Evolutionary conservation across 495 filamentous ascomycete species (phyloP), one percentile per base, ranked within the genome.

Genomic region (Penicillium maclennaniae): DNA sequence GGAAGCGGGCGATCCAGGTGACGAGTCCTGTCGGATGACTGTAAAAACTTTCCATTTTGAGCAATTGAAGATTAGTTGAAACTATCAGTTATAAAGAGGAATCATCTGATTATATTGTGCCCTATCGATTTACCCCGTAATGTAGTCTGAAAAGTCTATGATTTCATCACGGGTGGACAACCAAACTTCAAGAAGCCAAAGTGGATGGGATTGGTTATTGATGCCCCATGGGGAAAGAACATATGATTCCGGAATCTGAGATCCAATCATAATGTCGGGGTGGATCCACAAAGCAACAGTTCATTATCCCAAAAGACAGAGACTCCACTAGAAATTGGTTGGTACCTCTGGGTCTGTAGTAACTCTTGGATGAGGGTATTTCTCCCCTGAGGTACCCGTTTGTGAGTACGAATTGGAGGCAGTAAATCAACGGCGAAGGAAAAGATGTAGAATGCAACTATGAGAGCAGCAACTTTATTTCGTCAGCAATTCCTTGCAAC

Each of bases 361-460:
- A 34, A 34, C 10, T 14, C 31, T 34, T 14, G 31, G 31, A 14
- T 34, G 15, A 39, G 25, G n/a, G 38, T 55, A 55, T 43, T 62
- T 62, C 40, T 62, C 60, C 10, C 59, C 62, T 62, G 59, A 12
- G 59, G 59, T 28, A 63, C 43, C 10, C 62, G 59, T 27, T 67
- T 67, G 53, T 81, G 84, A 4, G 78, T 86, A 19, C 75, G 70
- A 5, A 84, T 72, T 21, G 88, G 87, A 0, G 91, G 90, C 43
- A 86, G 75, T 25, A 95, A 75, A 63, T 95, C 90, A 60, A 93
- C 73, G 59, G 84, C 4, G 14, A 34, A 34, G 9, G 31, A 34
- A 12, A 34, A 34, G 14, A 34, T 34, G 8, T 34, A 34, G 10
- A 34, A 34, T 34, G 31, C 31, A 34, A 34, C 14, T 9, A 34